Evolutionary conservation across 1,284 basidiomycete species (phyloP).

Genomic region (Schizopora paradoxa): DNA sequence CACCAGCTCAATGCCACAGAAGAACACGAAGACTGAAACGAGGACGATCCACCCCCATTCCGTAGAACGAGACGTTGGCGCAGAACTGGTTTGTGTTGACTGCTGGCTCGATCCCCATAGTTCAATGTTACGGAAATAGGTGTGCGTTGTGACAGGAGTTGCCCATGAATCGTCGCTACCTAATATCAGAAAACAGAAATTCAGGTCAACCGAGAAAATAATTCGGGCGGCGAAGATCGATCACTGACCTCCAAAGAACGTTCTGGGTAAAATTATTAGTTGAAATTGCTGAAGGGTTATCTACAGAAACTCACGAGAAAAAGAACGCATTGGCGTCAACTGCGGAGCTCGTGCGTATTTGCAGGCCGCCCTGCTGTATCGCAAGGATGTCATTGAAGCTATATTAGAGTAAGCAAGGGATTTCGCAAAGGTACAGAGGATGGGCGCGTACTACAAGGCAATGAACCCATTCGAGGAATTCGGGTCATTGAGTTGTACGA

Average conservation of each 20-base stretch:
- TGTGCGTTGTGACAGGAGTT: slow-evolving; percentile 52
- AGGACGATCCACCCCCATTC: slow-evolving; percentile 15
- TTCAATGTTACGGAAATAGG: slow-evolving; percentile 65
- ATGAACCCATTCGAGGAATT: slow-evolving; percentile 53
- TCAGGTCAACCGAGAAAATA: slow-evolving; percentile 5
- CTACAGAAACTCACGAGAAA: slow-evolving; percentile 48
- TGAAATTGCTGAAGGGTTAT: neutral
- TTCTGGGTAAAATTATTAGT: slow-evolving; percentile 41
- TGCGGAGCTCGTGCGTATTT: slow-evolving; percentile 42
- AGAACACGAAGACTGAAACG: slow-evolving; percentile 12
- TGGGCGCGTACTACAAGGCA: slow-evolving; percentile 43
- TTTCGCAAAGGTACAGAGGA: slow-evolving; percentile 2
- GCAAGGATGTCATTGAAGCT: slow-evolving; percentile 55
- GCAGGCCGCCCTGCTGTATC: slow-evolving; percentile 45
- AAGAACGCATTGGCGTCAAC: slow-evolving; percentile 56
- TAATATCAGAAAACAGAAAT: no score
- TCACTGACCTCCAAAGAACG: slow-evolving; percentile 77
- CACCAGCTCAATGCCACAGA: slow-evolving; percentile 14
- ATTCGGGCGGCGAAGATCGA: slow-evolving; percentile 26
- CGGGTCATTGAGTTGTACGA: slow-evolving; percentile 55
- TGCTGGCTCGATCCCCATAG: slow-evolving; percentile 37
- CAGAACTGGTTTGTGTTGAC: slow-evolving; percentile 9
- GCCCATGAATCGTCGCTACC: slow-evolving; percentile 62
- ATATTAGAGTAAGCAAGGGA: slow-evolving; percentile 11
- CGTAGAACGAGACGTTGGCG: neutral